Evolutionary conservation across 108 stramenopile genomes (phyloP).

Genomic region (Skeletonema tropicum): DNA sequence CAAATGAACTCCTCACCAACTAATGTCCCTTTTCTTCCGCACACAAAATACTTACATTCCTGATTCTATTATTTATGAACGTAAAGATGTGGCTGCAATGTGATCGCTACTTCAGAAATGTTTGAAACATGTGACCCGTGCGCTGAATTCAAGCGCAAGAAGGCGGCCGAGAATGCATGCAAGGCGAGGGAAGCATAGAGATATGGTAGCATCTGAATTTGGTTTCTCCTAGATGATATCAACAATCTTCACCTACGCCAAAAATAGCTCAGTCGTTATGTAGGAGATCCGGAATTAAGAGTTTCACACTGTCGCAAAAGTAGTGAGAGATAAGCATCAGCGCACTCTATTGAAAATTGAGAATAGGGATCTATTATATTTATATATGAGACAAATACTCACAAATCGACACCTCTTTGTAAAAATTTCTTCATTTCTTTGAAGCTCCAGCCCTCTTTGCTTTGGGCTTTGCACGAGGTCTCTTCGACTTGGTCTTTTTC

Average conservation of each 20-base stretch:
- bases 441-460: neutral
- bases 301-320: neutral
- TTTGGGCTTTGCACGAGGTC: constrained; percentile 1
- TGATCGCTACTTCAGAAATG: constrained; percentile 3
- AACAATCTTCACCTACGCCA: no score
- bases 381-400: neutral
- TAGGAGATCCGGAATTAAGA: neutral
- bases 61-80: neutral
- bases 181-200: constrained; percentile 12
- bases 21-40: neutral
- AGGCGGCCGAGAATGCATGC: constrained; percentile 7
- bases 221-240: neutral
- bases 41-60: neutral
- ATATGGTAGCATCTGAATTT: neutral
- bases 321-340: neutral
- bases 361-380: neutral
- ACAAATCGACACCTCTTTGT: neutral
- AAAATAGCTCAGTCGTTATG: no score
- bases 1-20: no score
- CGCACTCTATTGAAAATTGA: no score
- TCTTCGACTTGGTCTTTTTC: neutral
- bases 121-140: constrained; percentile 23
- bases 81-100: constrained; percentile 18
- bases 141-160: constrained; percentile 13
- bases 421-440: neutral